Base-by-base conservation (phyloP, 805 yeast species). In the Huiozyma naganishii region DNA sequence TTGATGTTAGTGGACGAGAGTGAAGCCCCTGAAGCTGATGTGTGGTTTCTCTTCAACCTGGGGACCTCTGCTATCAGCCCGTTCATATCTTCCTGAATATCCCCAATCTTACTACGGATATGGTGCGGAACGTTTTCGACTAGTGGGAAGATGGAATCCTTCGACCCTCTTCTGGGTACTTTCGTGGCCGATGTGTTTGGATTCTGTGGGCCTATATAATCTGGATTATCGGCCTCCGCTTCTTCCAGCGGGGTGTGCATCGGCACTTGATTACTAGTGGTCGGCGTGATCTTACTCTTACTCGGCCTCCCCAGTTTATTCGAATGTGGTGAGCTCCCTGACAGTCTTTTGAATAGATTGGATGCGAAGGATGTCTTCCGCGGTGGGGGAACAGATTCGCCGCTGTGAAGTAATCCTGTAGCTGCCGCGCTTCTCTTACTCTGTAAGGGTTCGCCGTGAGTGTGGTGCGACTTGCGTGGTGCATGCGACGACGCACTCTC, bases 311-410 rank as follows among this genome's bases (percentile, higher is more conserved):
- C 23, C 23, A 13, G 10, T 37, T 37, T 42, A 37, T 37, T 32
- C 13, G 32, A 37, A 33, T 23, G 37, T 9, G 32, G 27, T 2
- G 41, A 37, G 12, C 37, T 36, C 3, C 46, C 44, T n/a, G 59
- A 52, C 11, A 57, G 39, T 44, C 55, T 51, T 43, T 55, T 57
- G 11, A 57, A 51, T 2, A 57, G 35, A 29, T 45, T 46, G 10
- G 51, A 55, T 1, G 62, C 61, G 42, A 57, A 52, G 1, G 62
- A 57, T 13, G 49, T 45, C 44, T 57, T 57, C 33, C 60, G 51
- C 32, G 52, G 45, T 4, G 52, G 53, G 6, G 37, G 11, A 32
- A 42, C 36, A 29, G 23, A 17, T 17, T 17, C 23, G 23, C 23
- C 23, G 4, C 23, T 17, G 23, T 17, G 23, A 4, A 17, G 23